Evolutionary conservation across 1,284 basidiomycete species (phyloP).

Genomic region (Agaricales sp.): DNA sequence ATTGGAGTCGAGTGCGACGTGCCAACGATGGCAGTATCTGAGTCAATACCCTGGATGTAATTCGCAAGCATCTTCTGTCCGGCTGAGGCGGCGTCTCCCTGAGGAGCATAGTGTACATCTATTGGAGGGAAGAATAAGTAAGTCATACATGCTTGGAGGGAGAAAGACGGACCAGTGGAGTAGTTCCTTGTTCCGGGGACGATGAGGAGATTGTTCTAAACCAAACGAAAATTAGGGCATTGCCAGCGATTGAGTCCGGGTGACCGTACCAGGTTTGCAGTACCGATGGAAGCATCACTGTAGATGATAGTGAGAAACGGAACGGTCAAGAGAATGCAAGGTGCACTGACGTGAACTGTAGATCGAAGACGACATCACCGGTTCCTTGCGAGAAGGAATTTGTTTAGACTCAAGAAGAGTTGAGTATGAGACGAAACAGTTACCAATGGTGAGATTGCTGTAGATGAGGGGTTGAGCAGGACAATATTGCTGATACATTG

Average conservation of each 20-base stretch:
- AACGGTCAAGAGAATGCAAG: not conserved
- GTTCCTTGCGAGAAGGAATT: constrained; percentile 25
- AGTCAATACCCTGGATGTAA: constrained; percentile 58
- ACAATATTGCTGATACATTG: constrained; percentile 1
- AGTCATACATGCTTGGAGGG: not conserved
- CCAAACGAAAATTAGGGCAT: too few species aligned
- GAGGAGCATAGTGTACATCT: constrained; percentile 59
- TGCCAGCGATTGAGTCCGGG: too few species aligned
- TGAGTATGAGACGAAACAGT: constrained; percentile 13
- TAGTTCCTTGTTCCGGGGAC: constrained; percentile 44
- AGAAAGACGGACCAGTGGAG: constrained; percentile 31
- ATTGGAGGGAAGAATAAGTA: constrained; percentile 9
- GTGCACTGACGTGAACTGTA: constrained; percentile 44
- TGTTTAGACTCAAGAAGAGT: not conserved
- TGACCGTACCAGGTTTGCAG: constrained; percentile 43
- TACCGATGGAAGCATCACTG: constrained; percentile 46
- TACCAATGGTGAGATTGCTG: constrained; percentile 63
- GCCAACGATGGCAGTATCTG: constrained; percentile 50
- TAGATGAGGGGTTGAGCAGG: constrained; percentile 6
- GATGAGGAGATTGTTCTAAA: constrained; percentile 41
- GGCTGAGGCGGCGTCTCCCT: constrained; percentile 41
- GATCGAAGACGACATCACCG: constrained; percentile 55
- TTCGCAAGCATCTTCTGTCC: constrained; percentile 59
- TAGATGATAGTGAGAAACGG: constrained; percentile 5
- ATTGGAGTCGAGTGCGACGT: constrained; percentile 51